phyloP scores from a whole-genome alignment of 192 early-diverging fungal species.

The Linnemannia schmuckeri region DNA sequence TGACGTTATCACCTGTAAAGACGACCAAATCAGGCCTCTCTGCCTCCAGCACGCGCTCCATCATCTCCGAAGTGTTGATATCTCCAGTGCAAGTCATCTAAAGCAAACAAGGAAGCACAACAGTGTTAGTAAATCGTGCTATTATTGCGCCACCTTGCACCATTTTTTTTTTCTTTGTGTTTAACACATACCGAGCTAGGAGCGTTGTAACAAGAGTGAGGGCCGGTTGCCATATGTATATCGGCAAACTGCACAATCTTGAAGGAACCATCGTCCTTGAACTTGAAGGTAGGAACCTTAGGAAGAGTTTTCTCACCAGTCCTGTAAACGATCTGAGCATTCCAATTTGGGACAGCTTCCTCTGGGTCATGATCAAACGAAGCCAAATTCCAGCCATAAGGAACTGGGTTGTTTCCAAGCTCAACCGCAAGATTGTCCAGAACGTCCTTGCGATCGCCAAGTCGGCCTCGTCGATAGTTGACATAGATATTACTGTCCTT shows the following conservation, averaged over 20 bases:
- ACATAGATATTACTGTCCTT: conserved; percentile 42
- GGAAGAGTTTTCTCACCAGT: conserved; percentile 21
- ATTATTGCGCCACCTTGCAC: background rate
- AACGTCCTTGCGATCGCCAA: conserved; percentile 1
- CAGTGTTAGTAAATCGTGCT: background rate
- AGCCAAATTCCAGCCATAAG: conserved; percentile 31
- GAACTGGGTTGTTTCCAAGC: conserved; percentile 32
- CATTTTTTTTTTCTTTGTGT: background rate
- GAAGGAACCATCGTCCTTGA: conserved; percentile 56
- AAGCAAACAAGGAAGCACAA: background rate
- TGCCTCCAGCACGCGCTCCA: conserved; percentile 57
- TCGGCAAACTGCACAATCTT: conserved; percentile 65
- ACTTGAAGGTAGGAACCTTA: conserved; percentile 27
- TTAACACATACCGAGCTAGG: conserved; percentile 41
- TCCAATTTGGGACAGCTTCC: conserved; percentile 36
- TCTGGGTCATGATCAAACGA: conserved; percentile 6
- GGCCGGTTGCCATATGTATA: conserved; percentile 60
- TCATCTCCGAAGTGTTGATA: conserved; percentile 49
- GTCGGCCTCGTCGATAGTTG: conserved; percentile 21
- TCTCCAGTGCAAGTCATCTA: conserved; percentile 61
- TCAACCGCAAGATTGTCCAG: conserved; percentile 47
- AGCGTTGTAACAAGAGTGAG: conserved; percentile 52
- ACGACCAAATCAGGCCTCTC: conserved; percentile 62
- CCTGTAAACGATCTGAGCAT: conserved; percentile 42
- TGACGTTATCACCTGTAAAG: conserved; percentile 61